A percentile compares a stretch with the other conserved stretches of the same genome.
These are phyloP conservation scores for Didymella segeticola DNA, from an alignment of 2,329 filamentous ascomycete genomes.

Conservation along the genomic window DNA sequence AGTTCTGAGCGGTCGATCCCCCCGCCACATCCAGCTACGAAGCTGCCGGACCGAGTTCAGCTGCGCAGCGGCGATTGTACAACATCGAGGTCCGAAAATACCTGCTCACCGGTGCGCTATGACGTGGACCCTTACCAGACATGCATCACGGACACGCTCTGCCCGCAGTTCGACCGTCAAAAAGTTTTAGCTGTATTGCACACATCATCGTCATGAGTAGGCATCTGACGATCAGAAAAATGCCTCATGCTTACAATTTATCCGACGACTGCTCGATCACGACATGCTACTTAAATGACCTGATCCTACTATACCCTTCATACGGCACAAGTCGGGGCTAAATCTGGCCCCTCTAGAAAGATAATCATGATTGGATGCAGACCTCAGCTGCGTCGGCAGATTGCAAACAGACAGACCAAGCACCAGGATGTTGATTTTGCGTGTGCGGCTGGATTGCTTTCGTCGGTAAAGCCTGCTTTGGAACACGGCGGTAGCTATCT, in stretches of 20 bases:
- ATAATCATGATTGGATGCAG: not conserved
- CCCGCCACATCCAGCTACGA: constrained; percentile 9
- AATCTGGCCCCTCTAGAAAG: not conserved
- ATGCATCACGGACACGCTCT: not conserved
- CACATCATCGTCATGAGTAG: constrained; percentile 5
- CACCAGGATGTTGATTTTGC: not conserved
- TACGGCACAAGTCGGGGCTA: not conserved
- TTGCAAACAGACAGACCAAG: not conserved
- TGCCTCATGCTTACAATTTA: not conserved
- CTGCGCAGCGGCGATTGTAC: constrained; percentile 15
- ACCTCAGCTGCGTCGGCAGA: not conserved
- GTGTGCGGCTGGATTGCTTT: not conserved
- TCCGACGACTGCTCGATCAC: not conserved
- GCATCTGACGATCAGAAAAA: constrained; percentile 15
- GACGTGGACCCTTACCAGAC: not conserved
- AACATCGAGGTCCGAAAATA: not conserved
- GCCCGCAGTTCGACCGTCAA: not conserved
- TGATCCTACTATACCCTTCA: not conserved
- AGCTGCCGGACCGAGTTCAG: constrained; percentile 18
- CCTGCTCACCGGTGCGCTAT: not conserved
- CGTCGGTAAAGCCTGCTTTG: not conserved
- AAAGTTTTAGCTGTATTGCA: not conserved
- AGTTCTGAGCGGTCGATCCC: constrained; percentile 18
- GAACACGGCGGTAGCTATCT: not conserved
- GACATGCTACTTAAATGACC: not conserved